Percentiles rank a stretch among this genome's conserved stretches.
These are phyloP conservation scores for Geosmithia putterillii DNA, from an alignment of 2,329 filamentous ascomycete species.

Conservation along the genomic window DNA sequence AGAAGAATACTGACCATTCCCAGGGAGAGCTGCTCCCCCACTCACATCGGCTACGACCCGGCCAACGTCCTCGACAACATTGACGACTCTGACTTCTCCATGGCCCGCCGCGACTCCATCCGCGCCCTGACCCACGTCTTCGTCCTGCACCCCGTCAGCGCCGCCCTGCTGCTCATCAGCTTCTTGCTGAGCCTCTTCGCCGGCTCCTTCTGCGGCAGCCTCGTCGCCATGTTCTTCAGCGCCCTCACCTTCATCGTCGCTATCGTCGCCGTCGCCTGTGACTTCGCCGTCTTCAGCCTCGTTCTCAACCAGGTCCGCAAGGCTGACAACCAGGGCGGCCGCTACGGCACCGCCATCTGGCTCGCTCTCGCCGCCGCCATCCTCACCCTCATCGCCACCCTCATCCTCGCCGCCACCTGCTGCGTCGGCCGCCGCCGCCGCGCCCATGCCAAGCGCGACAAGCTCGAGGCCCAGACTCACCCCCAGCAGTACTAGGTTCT, in stretches of 20 bases:
- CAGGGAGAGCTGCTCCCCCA: slow-evolving; percentile 21
- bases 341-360: slow-evolving; percentile 45
- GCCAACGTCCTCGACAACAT: slow-evolving; percentile 26
- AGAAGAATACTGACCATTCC: not conserved
- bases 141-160: slow-evolving; percentile 50
- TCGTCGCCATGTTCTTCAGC: slow-evolving; percentile 37
- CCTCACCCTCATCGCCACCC: slow-evolving; percentile 38
- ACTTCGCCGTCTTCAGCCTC: slow-evolving; percentile 45
- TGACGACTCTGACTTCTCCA: slow-evolving; percentile 26
- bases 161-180: slow-evolving; percentile 43
- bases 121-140: slow-evolving; percentile 43
- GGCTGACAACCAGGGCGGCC: slow-evolving; percentile 15
- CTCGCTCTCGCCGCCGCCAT: slow-evolving; percentile 43
- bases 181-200: slow-evolving; percentile 25
- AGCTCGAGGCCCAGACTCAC: not conserved
- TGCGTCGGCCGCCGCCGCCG: slow-evolving; percentile 35
- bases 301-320: slow-evolving; percentile 40
- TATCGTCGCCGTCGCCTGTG: slow-evolving; percentile 35
- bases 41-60: slow-evolving; percentile 43
- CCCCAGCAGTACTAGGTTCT: slow-evolving; percentile 2
- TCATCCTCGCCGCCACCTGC: slow-evolving; percentile 50
- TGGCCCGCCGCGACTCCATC: slow-evolving; percentile 28
- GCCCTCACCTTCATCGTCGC: slow-evolving; percentile 35
- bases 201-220: slow-evolving; percentile 26
- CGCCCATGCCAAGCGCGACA: slow-evolving; percentile 7